Evolutionary conservation across 2,329 filamentous ascomycete species (phyloP), one percentile per base, ranked within the genome.

Genomic region (Pseudogymnoascus sp.): DNA sequence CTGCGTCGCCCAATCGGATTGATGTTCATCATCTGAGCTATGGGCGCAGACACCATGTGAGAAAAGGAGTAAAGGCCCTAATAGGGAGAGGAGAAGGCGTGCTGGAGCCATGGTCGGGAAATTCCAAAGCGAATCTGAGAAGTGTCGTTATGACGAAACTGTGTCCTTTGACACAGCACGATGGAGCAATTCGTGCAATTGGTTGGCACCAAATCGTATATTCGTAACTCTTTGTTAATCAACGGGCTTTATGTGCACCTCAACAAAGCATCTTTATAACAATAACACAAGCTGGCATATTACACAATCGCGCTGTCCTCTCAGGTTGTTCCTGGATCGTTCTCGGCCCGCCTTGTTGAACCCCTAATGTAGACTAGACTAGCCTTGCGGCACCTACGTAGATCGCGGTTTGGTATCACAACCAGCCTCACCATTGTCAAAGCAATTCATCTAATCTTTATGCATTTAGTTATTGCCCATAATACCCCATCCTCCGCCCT

Each of bases 1-100:
- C 69, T 80, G 83, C 49, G 82, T 81, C 76, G 86, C 86, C 85
- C 85, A 88, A 69, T 82, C 77, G 41, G 84, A 82, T 64, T 84
- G 49, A 21, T 60, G 21, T 19, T 60, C 58, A 3, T 60, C 31
- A 5, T 60, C 16, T 31, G 12, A 5, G 2, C 6, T 19, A 41
- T 60, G 33, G 14, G 58, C 58, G 33, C 10, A 41, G 14, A 11
- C 35, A 26, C 11, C 23, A 6, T 38, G 23, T 11, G 33, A 60
- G 58, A 60, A 33, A 38, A 60, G 23, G 19, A 60, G 58, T 31
- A 41, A 38, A 26, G 58, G 33, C 33, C 33, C 58, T 26, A 60
- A 41, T 12, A 60, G 38, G 23, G 58, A 60, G 19, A 60, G 38
- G 14, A 60, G 58, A 26, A 60, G 33, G 11, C 21, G 29, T n/a